Conservation (phyloP, 768 basidiomycete genomes). For the Phlegmacium glaucopus region DNA sequence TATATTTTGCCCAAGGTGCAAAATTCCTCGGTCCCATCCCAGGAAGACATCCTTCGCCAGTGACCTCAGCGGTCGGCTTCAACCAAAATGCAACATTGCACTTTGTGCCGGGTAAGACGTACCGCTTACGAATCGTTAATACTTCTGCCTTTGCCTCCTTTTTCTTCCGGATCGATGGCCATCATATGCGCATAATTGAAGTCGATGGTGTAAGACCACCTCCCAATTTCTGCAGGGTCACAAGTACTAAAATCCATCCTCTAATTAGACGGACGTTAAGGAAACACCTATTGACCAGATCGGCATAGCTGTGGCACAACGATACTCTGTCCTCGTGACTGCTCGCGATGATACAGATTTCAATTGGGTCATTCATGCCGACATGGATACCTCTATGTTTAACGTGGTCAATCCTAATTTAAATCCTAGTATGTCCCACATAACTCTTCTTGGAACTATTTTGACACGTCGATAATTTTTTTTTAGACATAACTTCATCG, state of each 20-base stretch:
- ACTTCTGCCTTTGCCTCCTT: conserved; percentile 71
- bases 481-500: conserved; percentile 74
- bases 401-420: conserved; percentile 71
- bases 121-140: conserved; percentile 86
- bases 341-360: conserved; percentile 80
- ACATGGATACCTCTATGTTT: conserved; percentile 91
- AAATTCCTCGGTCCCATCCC: conserved; percentile 62
- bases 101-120: conserved; percentile 86
- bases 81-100: conserved; percentile 84
- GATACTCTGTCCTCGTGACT: conserved; percentile 89
- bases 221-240: not conserved
- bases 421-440: conserved; percentile 67
- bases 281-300: conserved; percentile 70
- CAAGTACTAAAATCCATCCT: not conserved
- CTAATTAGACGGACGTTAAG: conserved; percentile 66
- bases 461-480: not conserved
- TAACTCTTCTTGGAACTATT: not conserved
- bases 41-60: conserved; percentile 45
- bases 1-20: conserved; percentile 80
- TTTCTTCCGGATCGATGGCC: conserved; percentile 88
- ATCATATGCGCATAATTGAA: conserved; percentile 82
- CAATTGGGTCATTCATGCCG: conserved; percentile 89
- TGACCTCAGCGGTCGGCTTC: conserved; percentile 66
- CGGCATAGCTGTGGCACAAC: conserved; percentile 80
- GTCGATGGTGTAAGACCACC: conserved; percentile 64